Conservation (phyloP, 2,329 filamentous ascomycete genomes). For the Exophiala calicioides region DNA sequence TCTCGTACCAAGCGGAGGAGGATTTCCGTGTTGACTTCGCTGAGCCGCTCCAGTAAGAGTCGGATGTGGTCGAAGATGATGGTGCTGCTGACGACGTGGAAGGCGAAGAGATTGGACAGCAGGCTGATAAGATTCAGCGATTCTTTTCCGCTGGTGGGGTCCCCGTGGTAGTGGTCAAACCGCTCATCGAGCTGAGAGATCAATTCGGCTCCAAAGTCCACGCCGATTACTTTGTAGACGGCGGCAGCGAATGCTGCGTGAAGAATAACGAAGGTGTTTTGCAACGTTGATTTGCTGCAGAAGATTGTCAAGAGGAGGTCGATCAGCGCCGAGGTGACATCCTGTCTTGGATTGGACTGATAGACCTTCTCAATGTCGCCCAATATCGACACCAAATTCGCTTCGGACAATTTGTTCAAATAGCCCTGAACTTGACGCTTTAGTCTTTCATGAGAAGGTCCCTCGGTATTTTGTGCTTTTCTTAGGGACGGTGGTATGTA, state of each 20-base stretch:
- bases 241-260: slow-evolving; percentile 87
- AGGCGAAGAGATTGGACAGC: slow-evolving; percentile 84
- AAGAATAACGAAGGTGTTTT: slow-evolving; percentile 87
- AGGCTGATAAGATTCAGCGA: slow-evolving; percentile 77
- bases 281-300: slow-evolving; percentile 72
- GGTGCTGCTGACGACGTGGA: slow-evolving; percentile 79
- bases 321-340: slow-evolving; percentile 78
- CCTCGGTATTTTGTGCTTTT: slow-evolving; percentile 61
- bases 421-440: slow-evolving; percentile 82
- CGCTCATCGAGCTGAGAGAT: slow-evolving; percentile 75
- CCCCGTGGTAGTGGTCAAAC: slow-evolving; percentile 66
- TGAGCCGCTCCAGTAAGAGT: slow-evolving; percentile 70
- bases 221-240: slow-evolving; percentile 81
- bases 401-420: slow-evolving; percentile 89
- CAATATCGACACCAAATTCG: slow-evolving; percentile 82
- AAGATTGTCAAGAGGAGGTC: slow-evolving; percentile 77
- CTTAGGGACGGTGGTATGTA: slow-evolving; percentile 88
- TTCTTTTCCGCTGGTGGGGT: slow-evolving; percentile 56
- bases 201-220: slow-evolving; percentile 85
- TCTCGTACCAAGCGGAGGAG: slow-evolving; percentile 79
- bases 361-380: slow-evolving; percentile 82
- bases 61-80: slow-evolving; percentile 91
- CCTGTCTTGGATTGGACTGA: slow-evolving; percentile 77
- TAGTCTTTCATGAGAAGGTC: slow-evolving; percentile 68
- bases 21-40: slow-evolving; percentile 84